These are phyloP conservation scores for Kwoniella mangroviensis DNA, from an alignment of 768 basidiomycete genomes.

Conservation along the genomic window DNA sequence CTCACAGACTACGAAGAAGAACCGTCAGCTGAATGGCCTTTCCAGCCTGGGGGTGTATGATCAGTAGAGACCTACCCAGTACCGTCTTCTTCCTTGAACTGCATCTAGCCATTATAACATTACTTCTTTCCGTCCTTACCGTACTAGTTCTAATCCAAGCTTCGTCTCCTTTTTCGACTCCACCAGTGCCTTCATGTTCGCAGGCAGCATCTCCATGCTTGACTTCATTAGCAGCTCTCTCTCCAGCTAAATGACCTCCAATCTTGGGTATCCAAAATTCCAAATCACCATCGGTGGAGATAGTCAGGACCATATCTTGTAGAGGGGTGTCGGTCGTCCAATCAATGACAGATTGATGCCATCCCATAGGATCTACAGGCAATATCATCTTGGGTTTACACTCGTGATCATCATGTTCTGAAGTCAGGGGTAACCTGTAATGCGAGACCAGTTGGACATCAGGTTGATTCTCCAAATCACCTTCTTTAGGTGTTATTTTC, in stretches of 20 bases:
- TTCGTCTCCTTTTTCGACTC: constrained; percentile 47
- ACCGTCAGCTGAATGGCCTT: not conserved
- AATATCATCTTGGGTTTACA: constrained; percentile 31
- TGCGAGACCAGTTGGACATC: constrained; percentile 29
- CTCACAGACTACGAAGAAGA: constrained; percentile 65
- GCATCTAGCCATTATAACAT: constrained; percentile 74
- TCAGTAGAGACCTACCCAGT: constrained; percentile 67
- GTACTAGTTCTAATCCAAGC: constrained; percentile 60
- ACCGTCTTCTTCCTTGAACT: constrained; percentile 92
- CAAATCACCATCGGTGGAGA: constrained; percentile 76
- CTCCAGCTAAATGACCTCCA: constrained; percentile 35
- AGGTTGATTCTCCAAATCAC: constrained; percentile 11
- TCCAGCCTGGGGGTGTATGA: constrained; percentile 5
- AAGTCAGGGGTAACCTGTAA: constrained; percentile 36
- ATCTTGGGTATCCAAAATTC: constrained; percentile 79
- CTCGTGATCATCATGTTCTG: not conserved
- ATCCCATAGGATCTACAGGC: constrained; percentile 58
- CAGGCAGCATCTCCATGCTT: constrained; percentile 24
- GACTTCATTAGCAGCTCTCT: not conserved
- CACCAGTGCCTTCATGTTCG: constrained; percentile 61
- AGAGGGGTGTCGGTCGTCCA: constrained; percentile 49
- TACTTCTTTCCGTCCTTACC: constrained; percentile 70
- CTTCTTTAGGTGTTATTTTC: constrained; percentile 13
- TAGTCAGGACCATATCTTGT: constrained; percentile 75
- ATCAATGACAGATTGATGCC: constrained; percentile 54